phyloP scores from a whole-genome alignment of 108 stramenopile genomes.

The Ochromonas danica region DNA sequence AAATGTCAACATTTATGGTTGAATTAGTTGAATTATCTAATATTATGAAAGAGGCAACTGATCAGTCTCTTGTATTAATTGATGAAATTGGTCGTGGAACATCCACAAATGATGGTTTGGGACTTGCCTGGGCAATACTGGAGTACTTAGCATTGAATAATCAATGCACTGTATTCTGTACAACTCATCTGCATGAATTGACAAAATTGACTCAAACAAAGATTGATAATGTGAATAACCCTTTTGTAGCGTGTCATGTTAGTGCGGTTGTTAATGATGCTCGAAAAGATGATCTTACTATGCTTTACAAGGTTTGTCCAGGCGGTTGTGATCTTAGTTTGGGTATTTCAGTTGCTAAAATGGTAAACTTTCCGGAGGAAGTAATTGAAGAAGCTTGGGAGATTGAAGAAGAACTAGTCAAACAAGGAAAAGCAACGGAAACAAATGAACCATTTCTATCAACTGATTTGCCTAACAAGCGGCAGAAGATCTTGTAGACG shows the following conservation, averaged over 20 bases:
- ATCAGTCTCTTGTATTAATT: constrained; percentile 75
- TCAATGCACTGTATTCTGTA: constrained; percentile 45
- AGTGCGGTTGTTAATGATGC: neutral
- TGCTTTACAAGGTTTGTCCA: neutral
- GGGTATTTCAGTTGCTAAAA: neutral
- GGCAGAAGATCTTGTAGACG: too few species aligned
- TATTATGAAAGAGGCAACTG: constrained; percentile 74
- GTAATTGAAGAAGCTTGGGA: neutral
- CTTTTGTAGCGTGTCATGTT: neutral
- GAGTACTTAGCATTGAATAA: constrained; percentile 37
- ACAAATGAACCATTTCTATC: too few species aligned
- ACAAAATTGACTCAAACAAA: constrained; percentile 43
- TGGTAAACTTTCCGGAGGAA: neutral
- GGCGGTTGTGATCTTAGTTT: neutral
- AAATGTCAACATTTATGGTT: constrained; percentile 80
- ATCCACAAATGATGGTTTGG: constrained; percentile 83
- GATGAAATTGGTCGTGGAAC: constrained; percentile 94
- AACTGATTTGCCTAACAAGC: too few species aligned
- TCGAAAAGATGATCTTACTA: neutral
- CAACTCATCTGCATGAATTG: constrained; percentile 64
- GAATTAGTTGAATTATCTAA: constrained; percentile 89
- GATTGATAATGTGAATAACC: neutral
- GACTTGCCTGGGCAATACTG: constrained; percentile 58
- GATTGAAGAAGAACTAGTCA: neutral
- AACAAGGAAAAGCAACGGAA: too few species aligned